Evolutionary conservation across 2,329 filamentous ascomycete species (phyloP).

Genomic region (Thielaviopsis populi): DNA sequence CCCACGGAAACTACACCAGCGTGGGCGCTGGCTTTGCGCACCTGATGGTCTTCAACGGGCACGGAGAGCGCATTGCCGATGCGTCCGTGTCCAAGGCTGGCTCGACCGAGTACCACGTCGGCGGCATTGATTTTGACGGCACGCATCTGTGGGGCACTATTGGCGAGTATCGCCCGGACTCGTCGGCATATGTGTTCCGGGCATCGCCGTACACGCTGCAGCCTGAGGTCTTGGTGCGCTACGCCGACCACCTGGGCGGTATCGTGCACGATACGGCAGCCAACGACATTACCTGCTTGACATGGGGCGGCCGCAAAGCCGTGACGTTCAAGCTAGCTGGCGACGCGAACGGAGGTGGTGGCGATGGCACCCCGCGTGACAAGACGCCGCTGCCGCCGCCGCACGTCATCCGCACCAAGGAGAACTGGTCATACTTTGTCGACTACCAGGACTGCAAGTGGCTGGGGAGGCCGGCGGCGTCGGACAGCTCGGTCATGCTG

Average conservation of each 20-base stretch:
- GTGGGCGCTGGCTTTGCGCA: constrained; percentile 31
- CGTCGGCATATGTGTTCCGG: constrained; percentile 29
- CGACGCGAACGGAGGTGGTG: background rate
- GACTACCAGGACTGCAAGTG: constrained; percentile 40
- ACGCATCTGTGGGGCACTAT: constrained; percentile 32
- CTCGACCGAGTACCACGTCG: constrained; percentile 31
- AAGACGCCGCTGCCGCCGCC: background rate
- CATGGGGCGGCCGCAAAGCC: constrained; percentile 32
- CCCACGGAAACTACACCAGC: constrained; percentile 37
- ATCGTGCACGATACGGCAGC: constrained; percentile 29
- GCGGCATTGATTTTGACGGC: constrained; percentile 36
- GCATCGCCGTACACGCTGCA: constrained; percentile 26
- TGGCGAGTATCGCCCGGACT: constrained; percentile 33
- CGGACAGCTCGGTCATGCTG: constrained; percentile 30
- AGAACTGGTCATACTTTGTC: constrained; percentile 31
- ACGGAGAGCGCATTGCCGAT: constrained; percentile 30
- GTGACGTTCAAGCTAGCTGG: constrained; percentile 24
- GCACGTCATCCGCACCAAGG: constrained; percentile 18
- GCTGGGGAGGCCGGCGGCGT: constrained; percentile 27
- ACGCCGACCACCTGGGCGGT: constrained; percentile 32
- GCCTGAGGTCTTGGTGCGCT: constrained; percentile 24
- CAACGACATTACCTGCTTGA: constrained; percentile 27
- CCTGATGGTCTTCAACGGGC: constrained; percentile 30
- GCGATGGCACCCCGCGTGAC: background rate
- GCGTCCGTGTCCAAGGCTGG: constrained; percentile 28